These are phyloP conservation scores for Skeletonema grethae DNA, from an alignment of 108 stramenopile genomes.

Conservation along the genomic window DNA sequence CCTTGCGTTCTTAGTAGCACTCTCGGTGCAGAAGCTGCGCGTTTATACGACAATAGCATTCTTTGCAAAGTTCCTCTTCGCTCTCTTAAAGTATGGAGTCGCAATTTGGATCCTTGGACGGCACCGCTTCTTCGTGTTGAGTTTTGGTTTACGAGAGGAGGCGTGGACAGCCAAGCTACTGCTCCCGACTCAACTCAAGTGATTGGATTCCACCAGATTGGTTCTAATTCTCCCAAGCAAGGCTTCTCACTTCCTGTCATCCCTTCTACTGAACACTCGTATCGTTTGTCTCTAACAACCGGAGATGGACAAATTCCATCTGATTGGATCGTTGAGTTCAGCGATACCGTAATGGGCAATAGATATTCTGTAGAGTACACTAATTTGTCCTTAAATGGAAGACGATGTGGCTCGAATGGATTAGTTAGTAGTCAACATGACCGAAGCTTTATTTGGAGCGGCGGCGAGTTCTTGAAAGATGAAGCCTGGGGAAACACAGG, in stretches of 20 bases:
- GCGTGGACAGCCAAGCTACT: slow-evolving; percentile 10
- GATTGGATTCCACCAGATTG: slow-evolving; percentile 50
- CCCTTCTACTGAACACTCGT: slow-evolving; percentile 24
- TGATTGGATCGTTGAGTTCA: slow-evolving; percentile 67
- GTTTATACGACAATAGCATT: slow-evolving; percentile 46
- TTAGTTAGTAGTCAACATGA: slow-evolving; percentile 61
- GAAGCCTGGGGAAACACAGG: slow-evolving; percentile 49
- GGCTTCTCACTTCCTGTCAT: slow-evolving; percentile 60
- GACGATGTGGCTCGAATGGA: slow-evolving; percentile 44
- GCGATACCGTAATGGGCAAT: slow-evolving; percentile 62
- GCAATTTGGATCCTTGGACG: slow-evolving; percentile 19
- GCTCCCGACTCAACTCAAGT: slow-evolving; percentile 36
- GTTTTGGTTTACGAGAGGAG: slow-evolving; percentile 46
- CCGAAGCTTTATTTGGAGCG: slow-evolving; percentile 56
- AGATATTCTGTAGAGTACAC: slow-evolving; percentile 50
- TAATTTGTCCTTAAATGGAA: slow-evolving; percentile 46
- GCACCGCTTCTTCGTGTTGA: slow-evolving; percentile 51
- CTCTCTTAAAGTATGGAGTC: slow-evolving; percentile 50
- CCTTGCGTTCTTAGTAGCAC: slow-evolving; percentile 48
- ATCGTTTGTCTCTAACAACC: slow-evolving; percentile 48
- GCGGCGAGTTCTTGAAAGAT: slow-evolving; percentile 34
- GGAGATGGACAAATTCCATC: slow-evolving; percentile 43
- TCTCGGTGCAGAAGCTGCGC: slow-evolving; percentile 29
- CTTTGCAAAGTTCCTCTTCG: slow-evolving; percentile 57
- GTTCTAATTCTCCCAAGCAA: slow-evolving; percentile 32